Evolutionary conservation across 2,329 filamentous ascomycete species (phyloP).

Genomic region (Pyricularia grisea): DNA sequence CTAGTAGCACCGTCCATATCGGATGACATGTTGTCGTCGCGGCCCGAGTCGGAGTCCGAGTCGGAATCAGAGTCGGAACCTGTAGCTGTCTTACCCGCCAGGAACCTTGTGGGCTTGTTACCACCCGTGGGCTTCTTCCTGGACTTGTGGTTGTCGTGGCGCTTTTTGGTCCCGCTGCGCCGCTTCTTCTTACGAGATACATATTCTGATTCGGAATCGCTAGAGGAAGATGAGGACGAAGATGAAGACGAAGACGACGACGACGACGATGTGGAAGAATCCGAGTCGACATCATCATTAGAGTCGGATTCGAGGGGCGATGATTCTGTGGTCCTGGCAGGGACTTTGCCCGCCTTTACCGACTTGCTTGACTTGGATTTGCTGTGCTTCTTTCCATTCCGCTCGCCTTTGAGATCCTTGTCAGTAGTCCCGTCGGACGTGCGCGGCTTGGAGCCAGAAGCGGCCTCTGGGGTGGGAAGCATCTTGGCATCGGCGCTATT

Average conservation of each 20-base stretch:
- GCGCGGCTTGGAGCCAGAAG: slow-evolving; percentile 9
- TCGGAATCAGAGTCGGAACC: slow-evolving; percentile 15
- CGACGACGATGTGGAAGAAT: slow-evolving; percentile 6
- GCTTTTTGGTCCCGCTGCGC: slow-evolving; percentile 17
- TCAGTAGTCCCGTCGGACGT: slow-evolving; percentile 5
- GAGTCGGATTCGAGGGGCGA: slow-evolving; percentile 2
- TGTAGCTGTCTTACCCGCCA: slow-evolving; percentile 9
- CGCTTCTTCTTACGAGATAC: slow-evolving; percentile 17
- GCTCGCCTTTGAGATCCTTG: slow-evolving; percentile 12
- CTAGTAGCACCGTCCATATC: slow-evolving; percentile 13
- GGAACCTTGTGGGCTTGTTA: slow-evolving; percentile 13
- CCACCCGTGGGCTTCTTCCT: slow-evolving; percentile 15
- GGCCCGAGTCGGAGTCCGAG: slow-evolving; percentile 15
- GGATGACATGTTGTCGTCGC: slow-evolving; percentile 6
- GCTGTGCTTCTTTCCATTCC: slow-evolving; percentile 10
- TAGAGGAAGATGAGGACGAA: slow-evolving; percentile 12
- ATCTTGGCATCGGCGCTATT: slow-evolving; percentile 15
- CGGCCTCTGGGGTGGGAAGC: slow-evolving; percentile 10
- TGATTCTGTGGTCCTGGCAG: neutral
- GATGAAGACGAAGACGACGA: slow-evolving; percentile 11
- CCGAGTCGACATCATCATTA: slow-evolving; percentile 10
- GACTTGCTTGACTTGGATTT: slow-evolving; percentile 16
- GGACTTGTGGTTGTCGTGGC: slow-evolving; percentile 19
- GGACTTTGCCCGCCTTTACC: neutral
- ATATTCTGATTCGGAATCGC: slow-evolving; percentile 16